Base-by-base conservation (phyloP, 2,329 filamentous ascomycete species). In the Byssochlamys sp. region DNA sequence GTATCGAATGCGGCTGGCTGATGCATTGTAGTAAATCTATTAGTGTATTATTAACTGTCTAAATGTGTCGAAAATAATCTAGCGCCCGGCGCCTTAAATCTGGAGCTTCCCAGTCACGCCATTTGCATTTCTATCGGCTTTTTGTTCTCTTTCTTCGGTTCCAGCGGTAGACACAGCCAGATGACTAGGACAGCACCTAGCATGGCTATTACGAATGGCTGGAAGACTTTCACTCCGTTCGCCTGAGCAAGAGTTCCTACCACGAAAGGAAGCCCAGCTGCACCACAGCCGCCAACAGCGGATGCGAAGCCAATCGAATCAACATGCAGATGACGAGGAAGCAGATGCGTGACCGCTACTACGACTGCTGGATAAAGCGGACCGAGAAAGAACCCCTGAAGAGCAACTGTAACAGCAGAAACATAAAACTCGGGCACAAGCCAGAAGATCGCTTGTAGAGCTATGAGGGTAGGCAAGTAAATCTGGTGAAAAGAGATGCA, bases 291-390 rank as follows among this genome's bases (percentile, higher is more conserved):
- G 2, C 90, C 90, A 69, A 92, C 84, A 0, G 89, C 89, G 0
- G 88, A 84, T 0, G 87, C 86, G 65, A 95, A 92, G 0, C 90
- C 89, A 60, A 95, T 89, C 0, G 86, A 84, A n/a, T 82, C 84
- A 49, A 94, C 87, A 65, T 95, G 90, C 27, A 90, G 76, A 59
- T 89, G 81, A 45, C 78, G 79, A 0, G 89, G 89, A 1, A 95
- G 77, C 3, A 94, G 76, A 64, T 89, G 91, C 0, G 88, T 90
- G 3, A 85, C 83, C 0, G 84, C 84, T 0, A 91, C 84, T 9
- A 94, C 81, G 0, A 83, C 87, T 1, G 85, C 87, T 0, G 89
- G 89, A 67, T 91, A 94, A 24, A 94, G 72, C 0, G 90, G 89
- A 0, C 89, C 90, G 0, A 92, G 78, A 66, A 91, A 90, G 77